These are phyloP conservation scores for Raffaelea albimanens DNA, from an alignment of 2,329 filamentous ascomycete species.

Conservation along the genomic window DNA sequence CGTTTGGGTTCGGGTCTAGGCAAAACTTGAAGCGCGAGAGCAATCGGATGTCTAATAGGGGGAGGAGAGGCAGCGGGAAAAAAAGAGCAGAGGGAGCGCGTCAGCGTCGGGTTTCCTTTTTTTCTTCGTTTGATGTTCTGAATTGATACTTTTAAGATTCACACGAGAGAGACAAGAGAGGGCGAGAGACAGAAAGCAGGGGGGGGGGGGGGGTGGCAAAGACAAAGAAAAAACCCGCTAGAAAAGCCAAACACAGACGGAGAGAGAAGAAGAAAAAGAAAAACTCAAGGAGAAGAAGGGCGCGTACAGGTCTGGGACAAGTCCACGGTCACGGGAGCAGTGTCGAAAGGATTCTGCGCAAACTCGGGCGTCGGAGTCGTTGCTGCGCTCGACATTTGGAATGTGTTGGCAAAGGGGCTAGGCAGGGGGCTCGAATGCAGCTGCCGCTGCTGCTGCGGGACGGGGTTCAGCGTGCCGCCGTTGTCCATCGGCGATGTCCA, in stretches of 20 bases:
- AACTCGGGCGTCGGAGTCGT: no score
- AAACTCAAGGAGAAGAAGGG: not conserved
- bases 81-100: not conserved
- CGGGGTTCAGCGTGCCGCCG: not conserved
- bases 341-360: not conserved
- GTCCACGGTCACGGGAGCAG: not conserved
- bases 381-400: not conserved
- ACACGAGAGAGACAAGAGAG: not conserved
- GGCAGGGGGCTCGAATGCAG: not conserved
- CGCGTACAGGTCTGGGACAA: not conserved
- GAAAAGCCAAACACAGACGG: no score
- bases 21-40: constrained; percentile 41
- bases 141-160: not conserved
- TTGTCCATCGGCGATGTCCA: constrained; percentile 12
- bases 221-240: not conserved
- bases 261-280: not conserved
- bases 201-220: no score
- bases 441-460: not conserved
- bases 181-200: not conserved
- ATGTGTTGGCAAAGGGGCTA: not conserved
- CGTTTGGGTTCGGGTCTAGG: constrained; percentile 36
- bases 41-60: constrained; percentile 32
- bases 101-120: no score
- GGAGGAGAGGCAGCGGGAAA: not conserved
- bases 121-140: no score